phyloP scores from a whole-genome alignment of 78 protist genomes.

The Cavenderia fasciculata region DNA sequence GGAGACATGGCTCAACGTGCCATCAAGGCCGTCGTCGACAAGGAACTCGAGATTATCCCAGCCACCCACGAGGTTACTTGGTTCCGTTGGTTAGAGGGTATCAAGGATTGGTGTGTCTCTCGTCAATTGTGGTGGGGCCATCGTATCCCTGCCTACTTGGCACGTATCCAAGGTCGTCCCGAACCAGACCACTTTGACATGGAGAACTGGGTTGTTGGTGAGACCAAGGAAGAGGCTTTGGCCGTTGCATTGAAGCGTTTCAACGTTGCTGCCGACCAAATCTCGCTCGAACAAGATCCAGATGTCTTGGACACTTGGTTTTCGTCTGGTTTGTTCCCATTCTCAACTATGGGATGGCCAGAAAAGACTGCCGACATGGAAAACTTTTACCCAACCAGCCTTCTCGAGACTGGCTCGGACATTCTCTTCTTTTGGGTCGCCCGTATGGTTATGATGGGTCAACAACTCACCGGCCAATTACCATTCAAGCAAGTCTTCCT shows the following conservation, averaged over 20 bases:
- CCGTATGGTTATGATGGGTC: constrained; percentile 99
- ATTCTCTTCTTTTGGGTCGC: constrained; percentile 99
- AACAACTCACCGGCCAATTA: constrained; percentile 89
- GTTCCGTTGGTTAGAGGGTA: constrained; percentile 78
- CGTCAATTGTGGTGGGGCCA: constrained; percentile 99
- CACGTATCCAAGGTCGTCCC: constrained; percentile 13
- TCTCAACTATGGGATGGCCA: constrained; percentile 98
- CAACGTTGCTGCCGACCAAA: constrained; percentile 11
- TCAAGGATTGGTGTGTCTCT: constrained; percentile 97
- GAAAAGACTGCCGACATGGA: constrained; percentile 85
- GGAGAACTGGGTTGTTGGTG: constrained; percentile 77
- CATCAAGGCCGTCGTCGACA: constrained; percentile 52
- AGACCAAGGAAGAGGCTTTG: constrained; percentile 34
- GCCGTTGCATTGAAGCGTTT: constrained; percentile 75
- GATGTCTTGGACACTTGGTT: constrained; percentile 99
- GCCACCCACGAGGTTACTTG: constrained; percentile 56
- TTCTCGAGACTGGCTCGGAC: constrained; percentile 99
- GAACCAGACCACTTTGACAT: constrained; percentile 36
- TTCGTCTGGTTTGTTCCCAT: constrained; percentile 99
- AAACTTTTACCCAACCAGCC: constrained; percentile 91
- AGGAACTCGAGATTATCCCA: constrained; percentile 90
- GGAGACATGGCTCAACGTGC: constrained; percentile 77
- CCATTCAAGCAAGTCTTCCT: constrained; percentile 95
- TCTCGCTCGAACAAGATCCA: constrained; percentile 93
- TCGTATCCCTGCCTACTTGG: constrained; percentile 98